Conservation (phyloP, 2,329 filamentous ascomycete species). For the Akanthomyces lecanii region DNA sequence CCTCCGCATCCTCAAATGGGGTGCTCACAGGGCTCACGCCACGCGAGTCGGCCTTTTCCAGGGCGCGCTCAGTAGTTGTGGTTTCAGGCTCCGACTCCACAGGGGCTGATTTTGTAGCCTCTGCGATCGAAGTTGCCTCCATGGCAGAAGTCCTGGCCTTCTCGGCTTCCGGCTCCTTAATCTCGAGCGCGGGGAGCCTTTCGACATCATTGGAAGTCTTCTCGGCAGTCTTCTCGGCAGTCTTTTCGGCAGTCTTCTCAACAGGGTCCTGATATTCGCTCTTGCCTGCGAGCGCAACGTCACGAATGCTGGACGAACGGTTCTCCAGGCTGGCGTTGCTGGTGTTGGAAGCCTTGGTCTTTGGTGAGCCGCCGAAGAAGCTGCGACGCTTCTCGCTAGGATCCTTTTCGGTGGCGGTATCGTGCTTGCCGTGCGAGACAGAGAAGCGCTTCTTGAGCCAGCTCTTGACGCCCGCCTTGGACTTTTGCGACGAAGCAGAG, state of each 20-base stretch:
- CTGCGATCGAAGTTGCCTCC: neutral
- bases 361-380: conserved; percentile 49
- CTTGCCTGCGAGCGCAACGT: conserved; percentile 44
- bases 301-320: conserved; percentile 40
- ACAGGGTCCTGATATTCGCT: conserved; percentile 22
- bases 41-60: conserved; percentile 26
- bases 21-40: conserved; percentile 37
- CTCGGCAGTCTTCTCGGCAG: neutral
- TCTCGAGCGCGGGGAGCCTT: conserved; percentile 23
- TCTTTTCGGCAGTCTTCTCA: conserved; percentile 22
- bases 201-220: neutral
- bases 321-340: conserved; percentile 43
- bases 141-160: neutral
- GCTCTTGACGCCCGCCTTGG: conserved; percentile 43
- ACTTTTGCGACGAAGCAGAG: conserved; percentile 25
- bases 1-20: conserved; percentile 43
- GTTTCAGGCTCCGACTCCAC: no score
- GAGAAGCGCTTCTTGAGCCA: conserved; percentile 54
- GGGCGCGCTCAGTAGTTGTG: neutral
- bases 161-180: conserved; percentile 24
- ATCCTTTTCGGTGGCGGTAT: conserved; percentile 22
- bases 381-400: conserved; percentile 30
- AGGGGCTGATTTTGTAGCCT: neutral
- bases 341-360: conserved; percentile 33
- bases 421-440: conserved; percentile 35